These are phyloP conservation scores for Diplodia scrobiculata DNA, from an alignment of 2,329 filamentous ascomycete species.

Conservation along the genomic window DNA sequence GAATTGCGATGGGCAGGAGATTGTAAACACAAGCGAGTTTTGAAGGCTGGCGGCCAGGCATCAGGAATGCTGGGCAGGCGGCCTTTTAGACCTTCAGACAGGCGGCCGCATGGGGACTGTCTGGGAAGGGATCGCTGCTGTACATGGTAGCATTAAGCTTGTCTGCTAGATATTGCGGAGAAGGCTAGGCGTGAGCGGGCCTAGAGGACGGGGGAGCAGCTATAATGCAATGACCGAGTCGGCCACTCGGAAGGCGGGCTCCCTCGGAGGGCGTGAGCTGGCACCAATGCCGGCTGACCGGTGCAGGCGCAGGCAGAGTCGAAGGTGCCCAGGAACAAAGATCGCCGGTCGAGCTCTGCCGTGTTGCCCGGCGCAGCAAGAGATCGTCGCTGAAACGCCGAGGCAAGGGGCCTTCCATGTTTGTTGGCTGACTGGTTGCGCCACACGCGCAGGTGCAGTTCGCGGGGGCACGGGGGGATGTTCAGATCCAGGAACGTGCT, in stretches of 20 bases:
- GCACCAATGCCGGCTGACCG: constrained; percentile 22
- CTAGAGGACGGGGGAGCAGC: neutral
- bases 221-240: neutral
- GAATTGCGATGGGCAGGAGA: neutral
- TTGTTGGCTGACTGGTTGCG: constrained; percentile 4
- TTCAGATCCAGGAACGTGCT: constrained; percentile 24
- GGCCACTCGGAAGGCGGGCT: constrained; percentile 1
- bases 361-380: constrained; percentile 2
- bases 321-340: neutral
- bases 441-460: neutral
- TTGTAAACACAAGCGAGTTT: neutral
- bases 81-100: constrained; percentile 1
- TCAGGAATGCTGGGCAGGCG: constrained; percentile 17
- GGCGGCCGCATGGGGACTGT: neutral
- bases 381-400: constrained; percentile 19
- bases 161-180: neutral
- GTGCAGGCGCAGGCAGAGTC: neutral
- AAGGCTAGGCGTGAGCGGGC: neutral
- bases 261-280: constrained; percentile 1
- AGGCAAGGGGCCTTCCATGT: constrained; percentile 24
- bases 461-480: constrained; percentile 6
- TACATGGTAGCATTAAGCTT: neutral
- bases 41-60: constrained; percentile 1
- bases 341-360: neutral
- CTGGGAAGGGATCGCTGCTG: constrained; percentile 8